Base-by-base conservation (phyloP, 208 protist species). In the Trypanosomatidae sp. region DNA sequence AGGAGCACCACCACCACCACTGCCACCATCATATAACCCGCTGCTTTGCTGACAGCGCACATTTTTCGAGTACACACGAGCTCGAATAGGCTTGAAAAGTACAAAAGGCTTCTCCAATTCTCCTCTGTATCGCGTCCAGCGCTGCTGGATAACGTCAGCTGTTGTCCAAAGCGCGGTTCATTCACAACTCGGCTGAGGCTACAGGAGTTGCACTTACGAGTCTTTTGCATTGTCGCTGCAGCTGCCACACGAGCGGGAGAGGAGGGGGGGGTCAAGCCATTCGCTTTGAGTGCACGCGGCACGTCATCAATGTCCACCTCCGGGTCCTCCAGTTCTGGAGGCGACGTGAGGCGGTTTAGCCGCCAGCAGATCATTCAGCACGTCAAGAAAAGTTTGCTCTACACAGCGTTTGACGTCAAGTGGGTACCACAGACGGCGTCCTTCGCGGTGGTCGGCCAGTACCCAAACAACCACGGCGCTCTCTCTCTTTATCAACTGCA, bases 331-430 rank as follows among this genome's bases (percentile, higher is more conserved):
- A 70, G 15, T 25, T 67, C 70, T 2, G 81, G 88, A 4, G 77
- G 80, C 47, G 74, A 76, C 17, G 78, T 71, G 30, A 77, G 69
- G 17, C 85, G 82, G 25, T 62, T 91, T 10, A 85, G 90, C 30
- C 91, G 91, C 12, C 96, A 97, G 74, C 93, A 98, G 69, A 97
- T 98, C 59, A 92, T 99, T 60, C 90, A 97, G 62, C 95, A 99
- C 76, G 85, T 94, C 2, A 83, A 89, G 25, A 97, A 98, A 76
- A 91, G 81, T 49, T 73, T 99, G 15, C 89, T 92, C 39, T 97
- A 93, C 73, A 99, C 95, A 10, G 75, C 90, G 17, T 98, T 96
- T 67, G 97, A 98, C 71, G 82, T 89, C 10, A 84, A 86, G 65
- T 99, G 97, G 95, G 82, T 98, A 12, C 97, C 97, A 30, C 77